Conservation (phyloP, 2,329 filamentous ascomycete genomes). For the Pseudogymnoascus sp. region DNA sequence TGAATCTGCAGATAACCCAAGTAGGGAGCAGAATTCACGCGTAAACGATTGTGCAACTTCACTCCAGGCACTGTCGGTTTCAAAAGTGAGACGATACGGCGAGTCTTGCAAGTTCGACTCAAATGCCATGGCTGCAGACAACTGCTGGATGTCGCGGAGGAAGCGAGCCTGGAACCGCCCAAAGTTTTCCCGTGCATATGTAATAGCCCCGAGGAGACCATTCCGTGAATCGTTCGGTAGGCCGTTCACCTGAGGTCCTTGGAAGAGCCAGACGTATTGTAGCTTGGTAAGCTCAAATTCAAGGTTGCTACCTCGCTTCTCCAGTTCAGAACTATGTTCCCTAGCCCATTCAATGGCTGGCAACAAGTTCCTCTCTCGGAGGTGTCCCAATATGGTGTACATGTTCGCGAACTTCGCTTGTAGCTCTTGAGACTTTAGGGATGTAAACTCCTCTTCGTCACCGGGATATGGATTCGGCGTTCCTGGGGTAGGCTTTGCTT, state of each 20-base stretch:
- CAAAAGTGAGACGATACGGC: constrained; percentile 74
- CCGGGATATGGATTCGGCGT: constrained; percentile 28
- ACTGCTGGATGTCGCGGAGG: constrained; percentile 68
- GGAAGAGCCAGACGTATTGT: constrained; percentile 84
- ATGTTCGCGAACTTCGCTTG: constrained; percentile 78
- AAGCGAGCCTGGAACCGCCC: constrained; percentile 68
- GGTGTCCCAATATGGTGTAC: constrained; percentile 78
- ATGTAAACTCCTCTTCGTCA: constrained; percentile 39
- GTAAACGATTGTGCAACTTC: constrained; percentile 85
- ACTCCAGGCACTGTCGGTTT: constrained; percentile 68
- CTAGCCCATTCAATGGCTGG: constrained; percentile 87
- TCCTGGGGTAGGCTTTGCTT: constrained; percentile 29
- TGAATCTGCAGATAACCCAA: constrained; percentile 84
- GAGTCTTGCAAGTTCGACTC: constrained; percentile 65
- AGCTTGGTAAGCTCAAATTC: constrained; percentile 91
- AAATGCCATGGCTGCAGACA: constrained; percentile 76
- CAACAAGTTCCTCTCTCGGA: constrained; percentile 66
- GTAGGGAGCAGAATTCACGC: constrained; percentile 85
- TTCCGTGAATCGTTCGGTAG: constrained; percentile 47
- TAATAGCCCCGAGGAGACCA: constrained; percentile 58
- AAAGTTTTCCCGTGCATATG: constrained; percentile 72
- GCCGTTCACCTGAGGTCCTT: constrained; percentile 49
- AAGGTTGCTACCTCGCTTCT: constrained; percentile 79
- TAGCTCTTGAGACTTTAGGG: constrained; percentile 59
- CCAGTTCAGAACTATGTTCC: constrained; percentile 61